phyloP scores from a whole-genome alignment of 352 stramenopile species.

The Globisporangium camurandrum region DNA sequence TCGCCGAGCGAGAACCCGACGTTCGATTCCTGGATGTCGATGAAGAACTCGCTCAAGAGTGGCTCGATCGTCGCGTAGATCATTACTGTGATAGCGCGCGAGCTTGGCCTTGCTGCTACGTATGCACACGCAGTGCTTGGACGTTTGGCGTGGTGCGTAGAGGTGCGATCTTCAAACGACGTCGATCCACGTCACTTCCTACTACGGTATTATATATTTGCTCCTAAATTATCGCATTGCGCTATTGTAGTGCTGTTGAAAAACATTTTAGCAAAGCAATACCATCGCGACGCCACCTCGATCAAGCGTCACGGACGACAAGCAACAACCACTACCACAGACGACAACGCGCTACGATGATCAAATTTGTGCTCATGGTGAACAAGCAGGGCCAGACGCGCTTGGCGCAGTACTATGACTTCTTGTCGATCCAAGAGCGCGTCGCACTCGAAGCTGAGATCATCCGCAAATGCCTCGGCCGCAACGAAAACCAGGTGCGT shows the following conservation, averaged over 20 bases:
- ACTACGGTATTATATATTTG: too few species aligned
- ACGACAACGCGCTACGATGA: conserved; percentile 43
- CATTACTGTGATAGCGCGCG: too few species aligned
- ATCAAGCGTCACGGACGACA: too few species aligned
- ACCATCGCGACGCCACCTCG: too few species aligned
- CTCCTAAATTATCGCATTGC: too few species aligned
- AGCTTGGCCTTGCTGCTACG: too few species aligned
- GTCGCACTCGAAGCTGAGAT: conserved; percentile 98
- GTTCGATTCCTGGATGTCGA: conserved; percentile 43
- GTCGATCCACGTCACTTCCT: too few species aligned
- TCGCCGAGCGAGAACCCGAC: conserved; percentile 65
- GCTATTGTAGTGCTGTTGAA: too few species aligned
- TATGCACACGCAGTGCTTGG: too few species aligned
- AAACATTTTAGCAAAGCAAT: too few species aligned
- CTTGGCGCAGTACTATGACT: conserved; percentile 99
- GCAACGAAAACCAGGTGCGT: conserved; percentile 92
- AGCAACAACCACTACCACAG: neutral
- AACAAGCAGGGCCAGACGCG: conserved; percentile 99
- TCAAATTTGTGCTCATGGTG: conserved; percentile 95
- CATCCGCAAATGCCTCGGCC: conserved; percentile 98
- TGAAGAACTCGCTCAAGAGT: conserved; percentile 59
- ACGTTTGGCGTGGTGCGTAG: too few species aligned
- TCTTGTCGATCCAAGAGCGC: conserved; percentile 97
- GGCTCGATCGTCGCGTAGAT: conserved; percentile 47
- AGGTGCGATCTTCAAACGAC: too few species aligned